Conservation (phyloP, 1,284 basidiomycete species). For the Pterula multifida region DNA sequence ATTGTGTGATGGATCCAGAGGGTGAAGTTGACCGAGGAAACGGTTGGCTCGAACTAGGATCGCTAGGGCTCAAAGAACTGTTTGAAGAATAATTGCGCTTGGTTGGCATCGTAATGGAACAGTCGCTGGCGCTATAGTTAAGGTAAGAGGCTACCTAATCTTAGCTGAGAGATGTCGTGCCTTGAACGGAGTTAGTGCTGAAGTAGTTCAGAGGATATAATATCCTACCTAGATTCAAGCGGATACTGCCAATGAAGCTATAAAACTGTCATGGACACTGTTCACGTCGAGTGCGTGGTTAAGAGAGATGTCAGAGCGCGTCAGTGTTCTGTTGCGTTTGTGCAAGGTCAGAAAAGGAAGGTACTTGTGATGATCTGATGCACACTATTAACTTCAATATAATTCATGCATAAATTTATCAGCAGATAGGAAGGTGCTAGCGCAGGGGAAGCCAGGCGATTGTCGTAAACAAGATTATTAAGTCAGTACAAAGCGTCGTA, state of each 20-base stretch:
- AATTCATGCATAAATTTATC: neutral
- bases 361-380: neutral
- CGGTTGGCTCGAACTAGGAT: conserved; percentile 18
- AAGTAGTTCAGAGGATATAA: neutral
- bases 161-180: neutral
- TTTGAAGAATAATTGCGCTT: neutral
- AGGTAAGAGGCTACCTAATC: neutral
- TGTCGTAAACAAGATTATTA: neutral
- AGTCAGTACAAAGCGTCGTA: neutral
- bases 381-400: neutral
- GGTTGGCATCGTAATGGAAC: neutral
- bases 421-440: too few species aligned
- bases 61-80: neutral
- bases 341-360: neutral
- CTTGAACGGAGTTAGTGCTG: neutral
- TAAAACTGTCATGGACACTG: neutral
- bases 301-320: neutral
- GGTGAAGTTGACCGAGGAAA: conserved; percentile 17
- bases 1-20: conserved; percentile 17
- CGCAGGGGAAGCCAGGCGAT: neutral
- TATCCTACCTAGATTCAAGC: neutral
- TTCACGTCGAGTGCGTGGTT: neutral
- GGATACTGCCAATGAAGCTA: neutral
- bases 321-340: neutral
- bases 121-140: neutral